Conservation (phyloP, 257 asterid species). For the Solanum chmielewskii region DNA sequence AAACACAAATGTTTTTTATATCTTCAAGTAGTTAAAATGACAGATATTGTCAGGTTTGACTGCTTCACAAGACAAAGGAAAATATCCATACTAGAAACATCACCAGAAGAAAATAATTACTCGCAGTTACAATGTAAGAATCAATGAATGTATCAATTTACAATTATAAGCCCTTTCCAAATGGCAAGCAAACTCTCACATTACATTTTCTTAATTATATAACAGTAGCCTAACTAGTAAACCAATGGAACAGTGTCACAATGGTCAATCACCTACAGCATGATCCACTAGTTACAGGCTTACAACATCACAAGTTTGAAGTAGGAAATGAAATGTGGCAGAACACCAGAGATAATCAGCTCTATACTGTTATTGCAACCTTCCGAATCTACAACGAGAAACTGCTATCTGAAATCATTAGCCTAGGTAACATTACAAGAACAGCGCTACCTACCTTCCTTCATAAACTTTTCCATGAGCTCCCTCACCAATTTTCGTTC, state of each 20-base stretch:
- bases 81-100: background rate
- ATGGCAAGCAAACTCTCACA: background rate
- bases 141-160: background rate
- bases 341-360: background rate
- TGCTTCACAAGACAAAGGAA: background rate
- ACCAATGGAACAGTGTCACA: background rate
- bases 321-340: background rate
- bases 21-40: background rate
- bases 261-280: background rate
- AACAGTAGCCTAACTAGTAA: background rate
- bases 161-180: background rate
- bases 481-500: slow-evolving; percentile 86
- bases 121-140: background rate
- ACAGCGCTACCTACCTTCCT: slow-evolving; percentile 57
- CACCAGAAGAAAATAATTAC: background rate
- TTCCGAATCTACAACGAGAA: background rate
- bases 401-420: background rate
- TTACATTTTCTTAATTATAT: background rate
- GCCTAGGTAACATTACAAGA: background rate
- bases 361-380: background rate
- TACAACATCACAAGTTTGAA: background rate
- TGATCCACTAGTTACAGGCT: background rate
- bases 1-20: background rate
- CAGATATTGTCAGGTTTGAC: background rate
- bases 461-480: slow-evolving; percentile 98